These are phyloP conservation scores for Xeromyces bisporus DNA, from an alignment of 495 filamentous ascomycete genomes.

Conservation along the genomic window DNA sequence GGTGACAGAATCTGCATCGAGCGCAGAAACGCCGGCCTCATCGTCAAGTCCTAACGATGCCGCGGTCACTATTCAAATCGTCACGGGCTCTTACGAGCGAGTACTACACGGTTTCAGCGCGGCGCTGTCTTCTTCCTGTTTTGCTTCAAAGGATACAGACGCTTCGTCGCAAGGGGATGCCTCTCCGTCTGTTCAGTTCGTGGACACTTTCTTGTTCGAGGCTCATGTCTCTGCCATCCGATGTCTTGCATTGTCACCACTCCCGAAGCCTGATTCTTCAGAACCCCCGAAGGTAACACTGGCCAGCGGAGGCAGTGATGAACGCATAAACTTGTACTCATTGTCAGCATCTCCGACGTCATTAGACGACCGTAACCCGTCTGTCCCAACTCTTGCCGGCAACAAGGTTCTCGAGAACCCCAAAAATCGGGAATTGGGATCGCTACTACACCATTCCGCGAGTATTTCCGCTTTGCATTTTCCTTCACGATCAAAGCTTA, in stretches of 20 bases:
- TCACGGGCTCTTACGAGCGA: constrained; percentile 89
- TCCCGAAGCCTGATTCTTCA: constrained; percentile 36
- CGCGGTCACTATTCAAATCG: constrained; percentile 57
- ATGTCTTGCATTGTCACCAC: constrained; percentile 73
- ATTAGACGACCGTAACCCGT: constrained; percentile 26
- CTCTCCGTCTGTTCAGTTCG: constrained; percentile 54
- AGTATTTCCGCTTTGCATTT: constrained; percentile 65
- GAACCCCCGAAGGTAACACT: constrained; percentile 60
- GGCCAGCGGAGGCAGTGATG: constrained; percentile 79
- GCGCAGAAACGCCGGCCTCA: constrained; percentile 9
- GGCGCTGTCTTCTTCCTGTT: constrained; percentile 32
- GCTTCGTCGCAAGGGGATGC: no score
- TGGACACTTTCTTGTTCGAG: constrained; percentile 91
- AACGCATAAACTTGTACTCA: constrained; percentile 87
- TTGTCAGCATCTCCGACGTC: constrained; percentile 52
- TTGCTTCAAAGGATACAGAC: constrained; percentile 12
- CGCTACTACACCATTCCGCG: constrained; percentile 68
- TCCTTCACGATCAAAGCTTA: constrained; percentile 71
- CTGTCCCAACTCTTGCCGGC: constrained; percentile 42
- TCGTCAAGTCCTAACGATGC: constrained; percentile 8
- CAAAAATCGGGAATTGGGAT: constrained; percentile 74
- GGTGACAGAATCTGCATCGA: constrained; percentile 16
- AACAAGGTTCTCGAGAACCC: constrained; percentile 63
- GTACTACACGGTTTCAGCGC: constrained; percentile 84
- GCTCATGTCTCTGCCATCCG: constrained; percentile 82